Evolutionary conservation across 192 early-diverging fungal species (phyloP).

Genomic region (Backusella circina): DNA sequence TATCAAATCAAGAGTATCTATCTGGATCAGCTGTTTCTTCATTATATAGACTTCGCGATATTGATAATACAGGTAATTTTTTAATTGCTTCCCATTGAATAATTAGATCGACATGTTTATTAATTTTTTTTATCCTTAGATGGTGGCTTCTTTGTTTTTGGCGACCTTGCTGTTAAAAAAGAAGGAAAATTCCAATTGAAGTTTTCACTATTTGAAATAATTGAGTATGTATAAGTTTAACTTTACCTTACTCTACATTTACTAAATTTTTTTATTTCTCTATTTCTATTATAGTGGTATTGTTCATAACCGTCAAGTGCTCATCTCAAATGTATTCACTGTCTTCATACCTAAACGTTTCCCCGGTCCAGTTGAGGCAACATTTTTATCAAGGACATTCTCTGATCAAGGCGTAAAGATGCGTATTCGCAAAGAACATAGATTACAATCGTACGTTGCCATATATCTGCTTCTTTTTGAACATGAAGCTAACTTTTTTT

Average conservation of each 20-base stretch:
- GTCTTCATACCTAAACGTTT: conserved; percentile 86
- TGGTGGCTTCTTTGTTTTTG: conserved; percentile 94
- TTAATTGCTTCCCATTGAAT: not conserved
- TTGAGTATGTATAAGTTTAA: conserved; percentile 37
- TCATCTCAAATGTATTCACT: conserved; percentile 70
- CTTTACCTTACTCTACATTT: not conserved
- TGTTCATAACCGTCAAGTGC: conserved; percentile 46
- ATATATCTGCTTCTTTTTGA: not conserved
- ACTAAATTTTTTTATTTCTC: not conserved
- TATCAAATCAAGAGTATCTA: conserved; percentile 71
- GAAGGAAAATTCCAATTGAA: conserved; percentile 78
- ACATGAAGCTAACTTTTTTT: not conserved
- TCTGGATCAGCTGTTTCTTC: conserved; percentile 91
- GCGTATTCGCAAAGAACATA: conserved; percentile 83
- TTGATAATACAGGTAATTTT: conserved; percentile 57
- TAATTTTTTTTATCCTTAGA: conserved; percentile 34
- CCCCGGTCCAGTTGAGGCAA: conserved; percentile 89
- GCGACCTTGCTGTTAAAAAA: conserved; percentile 81
- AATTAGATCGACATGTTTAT: not conserved
- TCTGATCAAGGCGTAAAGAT: conserved; percentile 95
- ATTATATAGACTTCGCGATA: conserved; percentile 78
- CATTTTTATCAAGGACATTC: conserved; percentile 82
- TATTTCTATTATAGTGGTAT: not conserved
- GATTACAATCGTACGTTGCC: conserved; percentile 31
- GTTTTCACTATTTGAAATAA: conserved; percentile 89